A percentile compares a stretch with the other conserved stretches of the same genome.
phyloP scores from a whole-genome alignment of 495 filamentous ascomycete genomes.

The Aspergillus nidulans region DNA sequence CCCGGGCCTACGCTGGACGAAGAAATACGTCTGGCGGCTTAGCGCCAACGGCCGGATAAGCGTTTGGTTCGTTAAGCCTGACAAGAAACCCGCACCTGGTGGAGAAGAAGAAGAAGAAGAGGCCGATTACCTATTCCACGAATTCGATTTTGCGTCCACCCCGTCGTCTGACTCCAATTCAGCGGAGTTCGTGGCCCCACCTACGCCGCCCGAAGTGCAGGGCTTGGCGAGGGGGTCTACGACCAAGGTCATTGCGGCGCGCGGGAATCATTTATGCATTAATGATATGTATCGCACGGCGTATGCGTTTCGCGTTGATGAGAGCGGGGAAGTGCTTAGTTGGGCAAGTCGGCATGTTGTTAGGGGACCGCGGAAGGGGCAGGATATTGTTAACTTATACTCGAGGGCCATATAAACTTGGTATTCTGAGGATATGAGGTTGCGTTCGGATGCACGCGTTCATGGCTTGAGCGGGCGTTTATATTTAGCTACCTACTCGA shows the following conservation, averaged over 20 bases:
- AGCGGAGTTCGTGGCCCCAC: conserved; percentile 24
- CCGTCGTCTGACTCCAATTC: background rate
- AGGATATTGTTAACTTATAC: conserved; percentile 45
- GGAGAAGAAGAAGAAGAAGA: conserved; percentile 24
- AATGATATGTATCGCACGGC: conserved; percentile 49
- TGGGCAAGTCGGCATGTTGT: conserved; percentile 48
- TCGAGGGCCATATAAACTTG: background rate
- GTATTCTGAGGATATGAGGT: background rate
- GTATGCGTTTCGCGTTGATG: conserved; percentile 39
- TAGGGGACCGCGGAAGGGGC: conserved; percentile 43
- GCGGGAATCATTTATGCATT: conserved; percentile 44
- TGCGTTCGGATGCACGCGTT: background rate
- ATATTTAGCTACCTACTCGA: background rate
- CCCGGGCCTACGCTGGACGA: conserved; percentile 36
- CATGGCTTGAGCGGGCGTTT: background rate
- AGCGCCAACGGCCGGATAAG: conserved; percentile 30
- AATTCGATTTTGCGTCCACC: conserved; percentile 30
- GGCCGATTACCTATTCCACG: conserved; percentile 45
- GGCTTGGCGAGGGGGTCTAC: background rate
- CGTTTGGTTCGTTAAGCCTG: conserved; percentile 45
- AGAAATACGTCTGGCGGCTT: conserved; percentile 46
- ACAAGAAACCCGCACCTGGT: background rate
- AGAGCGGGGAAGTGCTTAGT: conserved; percentile 36
- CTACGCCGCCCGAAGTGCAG: conserved; percentile 19
- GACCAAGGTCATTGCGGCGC: conserved; percentile 31